These are phyloP conservation scores for Ilyonectria sp. DNA, from an alignment of 2,329 filamentous ascomycete genomes.

Conservation along the genomic window DNA sequence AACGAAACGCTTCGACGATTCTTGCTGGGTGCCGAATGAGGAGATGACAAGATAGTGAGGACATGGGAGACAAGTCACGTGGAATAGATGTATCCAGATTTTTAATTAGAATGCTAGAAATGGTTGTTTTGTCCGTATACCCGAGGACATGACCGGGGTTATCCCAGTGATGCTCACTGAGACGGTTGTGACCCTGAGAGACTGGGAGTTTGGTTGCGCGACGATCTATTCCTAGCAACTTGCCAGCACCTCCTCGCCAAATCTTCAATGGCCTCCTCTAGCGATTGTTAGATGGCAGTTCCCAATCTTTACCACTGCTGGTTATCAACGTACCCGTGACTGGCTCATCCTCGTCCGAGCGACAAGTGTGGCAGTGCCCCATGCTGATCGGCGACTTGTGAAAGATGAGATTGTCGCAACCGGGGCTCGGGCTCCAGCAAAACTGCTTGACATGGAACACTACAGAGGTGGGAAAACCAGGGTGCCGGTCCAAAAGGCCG, in stretches of 20 bases:
- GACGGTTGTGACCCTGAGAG: neutral
- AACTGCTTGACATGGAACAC: constrained; percentile 25
- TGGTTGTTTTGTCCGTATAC: neutral
- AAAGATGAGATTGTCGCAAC: constrained; percentile 23
- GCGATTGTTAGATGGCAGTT: neutral
- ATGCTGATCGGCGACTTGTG: constrained; percentile 27
- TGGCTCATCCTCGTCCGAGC: constrained; percentile 9
- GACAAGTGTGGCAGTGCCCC: constrained; percentile 23
- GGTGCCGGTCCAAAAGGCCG: constrained; percentile 18
- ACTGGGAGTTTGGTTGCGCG: neutral
- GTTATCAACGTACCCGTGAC: constrained; percentile 5
- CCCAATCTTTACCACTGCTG: neutral
- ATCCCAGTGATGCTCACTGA: neutral
- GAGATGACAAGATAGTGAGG: neutral
- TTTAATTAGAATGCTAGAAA: neutral
- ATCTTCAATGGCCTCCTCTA: constrained; percentile 10
- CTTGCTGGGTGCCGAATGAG: neutral
- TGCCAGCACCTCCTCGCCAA: constrained; percentile 16
- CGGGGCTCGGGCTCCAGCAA: constrained; percentile 18
- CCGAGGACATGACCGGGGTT: neutral
- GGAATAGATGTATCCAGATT: neutral
- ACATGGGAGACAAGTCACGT: neutral
- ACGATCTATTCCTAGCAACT: neutral
- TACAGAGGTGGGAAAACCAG: constrained; percentile 7
- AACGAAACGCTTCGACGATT: neutral